Evolutionary conservation across 2,329 filamentous ascomycete genomes (phyloP), one percentile per base, ranked within the genome.

Genomic region (Hortaea werneckii): DNA sequence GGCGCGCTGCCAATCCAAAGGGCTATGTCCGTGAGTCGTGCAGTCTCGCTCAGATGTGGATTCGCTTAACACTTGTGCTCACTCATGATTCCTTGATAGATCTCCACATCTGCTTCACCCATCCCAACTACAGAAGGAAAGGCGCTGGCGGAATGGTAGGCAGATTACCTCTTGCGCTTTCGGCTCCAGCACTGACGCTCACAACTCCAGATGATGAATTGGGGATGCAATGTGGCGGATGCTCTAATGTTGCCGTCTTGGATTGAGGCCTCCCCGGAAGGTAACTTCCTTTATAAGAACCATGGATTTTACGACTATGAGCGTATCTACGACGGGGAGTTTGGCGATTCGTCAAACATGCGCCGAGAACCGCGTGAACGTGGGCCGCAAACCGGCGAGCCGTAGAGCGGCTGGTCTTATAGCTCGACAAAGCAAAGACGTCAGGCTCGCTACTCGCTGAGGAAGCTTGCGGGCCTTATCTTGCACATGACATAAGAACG

Each of bases 161-260:
- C 20, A 20, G 20, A 20, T 20, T 20, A 20, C 20, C 20, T 20
- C 20, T 20, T 20, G 20, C 20, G 20, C 20, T 20, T 20, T 20
- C 20, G 20, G 20, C 20, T 20, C 20, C 20, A 20, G 20, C 20
- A 20, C 20, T 20, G 4, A 20, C 20, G 20, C 20, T 20, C 32
- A 37, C 32, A 37, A 10, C 10, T 20, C 20, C 20, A 20, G 20
- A 52, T 70, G 13, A 56, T 68, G 28, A 50, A 60, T 34, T 70
- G 65, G 62, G 66, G 68, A n/a, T 61, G 60, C 1, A 48, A 59
- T 7, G 55, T 65, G 12, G 65, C 50, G 2, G 54, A 62, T 28
- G 50, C 53, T 41, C 56, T 66, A 34, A 57, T 50, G 27, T 41
- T 63, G 5, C 59, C 59, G 7, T 51, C 51, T 1, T 63, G 55